Evolutionary conservation across 352 stramenopile species (phyloP), one percentile per base, ranked within the genome.

Genomic region (Pythium oligandrum): DNA sequence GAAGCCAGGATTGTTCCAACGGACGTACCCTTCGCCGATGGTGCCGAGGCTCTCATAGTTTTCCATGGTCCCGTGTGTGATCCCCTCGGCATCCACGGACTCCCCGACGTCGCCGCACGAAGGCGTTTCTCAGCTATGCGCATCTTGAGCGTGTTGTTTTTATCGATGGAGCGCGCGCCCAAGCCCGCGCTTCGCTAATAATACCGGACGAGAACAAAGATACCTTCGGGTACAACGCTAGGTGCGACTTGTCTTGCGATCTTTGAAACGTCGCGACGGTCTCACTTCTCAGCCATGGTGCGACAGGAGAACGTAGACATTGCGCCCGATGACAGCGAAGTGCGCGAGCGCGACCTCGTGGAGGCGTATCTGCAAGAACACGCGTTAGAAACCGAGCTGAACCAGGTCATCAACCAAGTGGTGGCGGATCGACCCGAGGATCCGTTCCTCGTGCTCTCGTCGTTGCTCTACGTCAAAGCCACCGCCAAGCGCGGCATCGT

Each of bases 1-100:
- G 17, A 26, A 26, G 17, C 17, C 17, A 26, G 17, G 17, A 26
- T 26, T 17, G 31, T 53, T 30, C 9, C 43, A 48, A 0, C 1
- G 31, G 10, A 58, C 75, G 58, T 55, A 92, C 82, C 83, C 84
- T 90, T 93, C 84, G 38, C 84, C 84, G 57, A 94, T 91, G 45
- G 81, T 91, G 42, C 84, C 84, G 47, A 94, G 75, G 61, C 75
- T 90, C 63, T 94, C 84, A 73, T 94, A 94, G 67, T 91, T 91
- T 60, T 94, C 82, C 84, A 94, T 94, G 11, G 33, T 45, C 49
- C 48, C 46, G 37, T 26, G 17, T 26, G 17, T 26, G 17, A 26
- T 26, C 17, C 17, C 17, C 17, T 26, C 17, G 17, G 17, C 17
- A 26, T 26, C 17, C 17, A 26, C 17, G 17, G 0, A 26, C 17